These are phyloP conservation scores for Pythium guiyangense DNA, from an alignment of 352 stramenopile species.

Conservation along the genomic window DNA sequence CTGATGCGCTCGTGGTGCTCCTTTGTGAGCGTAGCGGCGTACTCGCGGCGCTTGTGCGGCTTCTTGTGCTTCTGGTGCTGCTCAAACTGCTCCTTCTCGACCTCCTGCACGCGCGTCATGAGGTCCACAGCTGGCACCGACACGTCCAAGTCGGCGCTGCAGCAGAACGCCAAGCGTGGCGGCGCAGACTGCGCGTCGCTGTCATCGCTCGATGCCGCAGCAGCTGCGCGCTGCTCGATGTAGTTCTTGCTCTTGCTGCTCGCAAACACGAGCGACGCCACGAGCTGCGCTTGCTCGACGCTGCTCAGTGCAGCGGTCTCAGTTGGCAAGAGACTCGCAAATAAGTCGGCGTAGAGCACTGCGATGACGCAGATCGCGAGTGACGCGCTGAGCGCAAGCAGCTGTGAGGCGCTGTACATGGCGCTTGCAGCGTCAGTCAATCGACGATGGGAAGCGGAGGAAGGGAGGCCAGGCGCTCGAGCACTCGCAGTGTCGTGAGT, in stretches of 20 bases:
- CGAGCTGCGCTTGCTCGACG: constrained; percentile 58
- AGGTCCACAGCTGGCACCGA: constrained; percentile 70
- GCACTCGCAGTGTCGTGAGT: background rate
- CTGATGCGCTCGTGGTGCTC: constrained; percentile 74
- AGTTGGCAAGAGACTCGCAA: constrained; percentile 41
- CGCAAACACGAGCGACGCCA: constrained; percentile 63
- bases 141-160: constrained; percentile 76
- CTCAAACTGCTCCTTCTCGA: constrained; percentile 36
- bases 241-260: constrained; percentile 25
- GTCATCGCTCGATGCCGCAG: background rate
- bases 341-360: constrained; percentile 55
- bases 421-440: too few relatives aligned
- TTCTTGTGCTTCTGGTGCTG: constrained; percentile 36
- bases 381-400: constrained; percentile 49
- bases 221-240: background rate
- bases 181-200: constrained; percentile 8
- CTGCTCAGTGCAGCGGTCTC: constrained; percentile 26
- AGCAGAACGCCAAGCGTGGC: constrained; percentile 75
- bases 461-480: too few relatives aligned
- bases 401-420: constrained; percentile 67
- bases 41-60: constrained; percentile 13
- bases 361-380: constrained; percentile 43
- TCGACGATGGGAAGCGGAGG: too few relatives aligned
- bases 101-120: constrained; percentile 49
- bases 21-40: constrained; percentile 20